These are phyloP conservation scores for Umbelopsis sp. DNA, from an alignment of 371 early-diverging fungal genomes.

Conservation along the genomic window DNA sequence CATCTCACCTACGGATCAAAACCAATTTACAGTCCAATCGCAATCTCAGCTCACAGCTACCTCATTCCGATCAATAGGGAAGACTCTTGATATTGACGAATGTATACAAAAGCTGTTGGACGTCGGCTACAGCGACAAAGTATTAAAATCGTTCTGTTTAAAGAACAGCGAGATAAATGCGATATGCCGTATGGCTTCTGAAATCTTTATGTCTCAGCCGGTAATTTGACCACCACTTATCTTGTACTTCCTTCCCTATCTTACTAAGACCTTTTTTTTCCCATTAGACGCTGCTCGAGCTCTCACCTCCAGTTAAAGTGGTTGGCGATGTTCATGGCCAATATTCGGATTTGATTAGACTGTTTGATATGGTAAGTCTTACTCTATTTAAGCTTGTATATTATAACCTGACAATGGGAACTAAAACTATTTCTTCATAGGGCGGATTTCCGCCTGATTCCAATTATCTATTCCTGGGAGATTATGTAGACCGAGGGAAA, in stretches of 20 bases:
- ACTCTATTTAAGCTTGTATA: background rate
- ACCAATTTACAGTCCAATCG: constrained; percentile 43
- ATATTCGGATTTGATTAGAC: constrained; percentile 85
- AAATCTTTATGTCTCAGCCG: constrained; percentile 92
- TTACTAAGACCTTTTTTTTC: background rate
- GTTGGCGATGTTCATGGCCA: constrained; percentile 98
- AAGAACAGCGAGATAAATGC: constrained; percentile 82
- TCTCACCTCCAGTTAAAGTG: constrained; percentile 95
- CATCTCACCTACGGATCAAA: constrained; percentile 19
- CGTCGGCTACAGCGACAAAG: constrained; percentile 69
- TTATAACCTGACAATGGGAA: background rate
- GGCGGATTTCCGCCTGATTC: constrained; percentile 88
- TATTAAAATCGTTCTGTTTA: constrained; percentile 72
- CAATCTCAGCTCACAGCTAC: constrained; percentile 45
- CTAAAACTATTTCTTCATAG: constrained; percentile 9
- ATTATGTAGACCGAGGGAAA: constrained; percentile 98
- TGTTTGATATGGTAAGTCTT: constrained; percentile 77
- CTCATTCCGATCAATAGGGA: constrained; percentile 44
- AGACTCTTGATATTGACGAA: constrained; percentile 79
- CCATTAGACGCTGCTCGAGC: constrained; percentile 79
- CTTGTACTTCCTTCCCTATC: background rate
- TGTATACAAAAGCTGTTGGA: constrained; percentile 78
- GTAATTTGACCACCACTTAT: constrained; percentile 28
- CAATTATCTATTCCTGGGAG: constrained; percentile 94
- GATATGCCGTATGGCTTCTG: constrained; percentile 84